phyloP scores from a whole-genome alignment of 2,329 filamentous ascomycete genomes.

The Thelonectria discophora region DNA sequence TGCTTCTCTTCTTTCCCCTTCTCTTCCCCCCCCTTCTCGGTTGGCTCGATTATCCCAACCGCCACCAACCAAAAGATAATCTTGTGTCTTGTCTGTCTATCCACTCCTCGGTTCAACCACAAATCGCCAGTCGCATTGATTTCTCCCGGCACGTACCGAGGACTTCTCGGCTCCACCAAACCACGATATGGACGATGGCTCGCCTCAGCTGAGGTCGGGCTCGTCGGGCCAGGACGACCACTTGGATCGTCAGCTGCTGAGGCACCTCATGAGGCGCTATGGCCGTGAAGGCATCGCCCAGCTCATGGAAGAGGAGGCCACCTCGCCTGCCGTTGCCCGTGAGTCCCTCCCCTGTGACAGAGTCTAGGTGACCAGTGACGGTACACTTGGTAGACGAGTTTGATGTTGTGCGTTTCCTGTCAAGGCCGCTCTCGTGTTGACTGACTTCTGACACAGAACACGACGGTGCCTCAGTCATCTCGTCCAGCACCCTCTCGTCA shows the following conservation, averaged over 20 bases:
- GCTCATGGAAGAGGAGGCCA: conserved; percentile 46
- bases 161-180: no score
- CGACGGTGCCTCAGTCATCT: conserved; percentile 48
- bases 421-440: no score
- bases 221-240: conserved; percentile 40
- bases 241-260: conserved; percentile 48
- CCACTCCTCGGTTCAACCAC: no score
- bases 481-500: conserved; percentile 47
- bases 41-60: conserved; percentile 10
- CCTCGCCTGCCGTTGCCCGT: conserved; percentile 41
- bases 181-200: conserved; percentile 42
- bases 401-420: not conserved
- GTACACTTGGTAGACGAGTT: no score
- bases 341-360: conserved; percentile 32
- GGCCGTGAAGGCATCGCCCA: conserved; percentile 45
- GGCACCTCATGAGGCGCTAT: conserved; percentile 48
- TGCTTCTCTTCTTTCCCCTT: conserved; percentile 4
- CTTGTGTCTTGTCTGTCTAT: no score
- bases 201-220: conserved; percentile 42
- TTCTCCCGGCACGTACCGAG: no score
- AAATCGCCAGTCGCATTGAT: conserved; percentile 16
- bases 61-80: conserved; percentile 16
- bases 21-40: conserved; percentile 11
- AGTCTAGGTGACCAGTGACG: not conserved
- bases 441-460: conserved; percentile 37